phyloP scores from a whole-genome alignment of 768 basidiomycete genomes.

The Xerocomellus chrysenteron region DNA sequence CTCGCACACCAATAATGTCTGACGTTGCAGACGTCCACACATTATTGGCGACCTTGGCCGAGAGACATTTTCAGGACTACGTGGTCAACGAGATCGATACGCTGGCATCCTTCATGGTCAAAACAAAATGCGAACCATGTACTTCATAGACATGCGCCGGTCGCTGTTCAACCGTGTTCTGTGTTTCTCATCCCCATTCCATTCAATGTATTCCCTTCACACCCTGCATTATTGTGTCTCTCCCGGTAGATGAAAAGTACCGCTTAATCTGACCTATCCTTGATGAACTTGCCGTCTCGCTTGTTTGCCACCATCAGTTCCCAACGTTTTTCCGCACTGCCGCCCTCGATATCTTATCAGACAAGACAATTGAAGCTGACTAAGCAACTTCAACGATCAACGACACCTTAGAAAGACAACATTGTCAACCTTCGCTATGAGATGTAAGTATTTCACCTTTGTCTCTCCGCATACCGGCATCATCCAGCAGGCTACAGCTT shows the following conservation, averaged over 20 bases:
- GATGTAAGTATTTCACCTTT: not conserved
- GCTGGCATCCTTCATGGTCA: conserved; percentile 80
- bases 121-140: conserved; percentile 50
- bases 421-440: not conserved
- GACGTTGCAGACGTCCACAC: conserved; percentile 68
- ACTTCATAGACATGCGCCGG: conserved; percentile 17
- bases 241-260: conserved; percentile 3
- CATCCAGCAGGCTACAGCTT: not conserved
- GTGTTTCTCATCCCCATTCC: conserved; percentile 3
- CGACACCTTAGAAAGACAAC: conserved; percentile 11
- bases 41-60: conserved; percentile 66
- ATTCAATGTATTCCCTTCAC: conserved; percentile 19
- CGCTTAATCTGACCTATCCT: not conserved
- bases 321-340: not conserved
- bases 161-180: conserved; percentile 12
- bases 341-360: conserved; percentile 27
- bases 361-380: conserved; percentile 14
- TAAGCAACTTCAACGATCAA: conserved; percentile 11
- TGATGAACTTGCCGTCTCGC: not conserved
- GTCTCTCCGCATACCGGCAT: not conserved
- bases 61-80: conserved; percentile 69
- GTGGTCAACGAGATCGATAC: conserved; percentile 72
- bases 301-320: not conserved
- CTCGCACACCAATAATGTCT: conserved; percentile 63
- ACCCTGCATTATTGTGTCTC: not conserved